Evolutionary conservation across 192 early-diverging fungal genomes (phyloP).

Genomic region (Coemansia sp.): DNA sequence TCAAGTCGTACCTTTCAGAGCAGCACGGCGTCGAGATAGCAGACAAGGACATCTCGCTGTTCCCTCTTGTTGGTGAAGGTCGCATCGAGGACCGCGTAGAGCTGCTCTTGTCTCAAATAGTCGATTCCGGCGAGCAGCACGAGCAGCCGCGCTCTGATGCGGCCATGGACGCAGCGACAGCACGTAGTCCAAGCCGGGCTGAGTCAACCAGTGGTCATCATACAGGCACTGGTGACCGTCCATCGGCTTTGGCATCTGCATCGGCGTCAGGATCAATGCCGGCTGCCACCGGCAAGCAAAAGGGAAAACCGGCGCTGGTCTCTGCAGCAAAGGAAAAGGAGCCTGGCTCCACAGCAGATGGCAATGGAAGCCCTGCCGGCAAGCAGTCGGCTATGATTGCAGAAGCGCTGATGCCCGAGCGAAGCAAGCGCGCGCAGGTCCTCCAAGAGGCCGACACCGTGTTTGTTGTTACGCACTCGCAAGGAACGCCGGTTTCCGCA

Average conservation of each 20-base stretch:
- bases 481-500: constrained; percentile 87
- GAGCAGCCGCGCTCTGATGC: background rate
- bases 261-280: background rate
- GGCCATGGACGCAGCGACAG: background rate
- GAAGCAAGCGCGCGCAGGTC: constrained; percentile 18
- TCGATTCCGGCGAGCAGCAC: constrained; percentile 26
- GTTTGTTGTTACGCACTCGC: constrained; percentile 88
- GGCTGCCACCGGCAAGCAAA: constrained; percentile 9
- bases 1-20: constrained; percentile 56
- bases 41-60: constrained; percentile 60
- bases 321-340: constrained; percentile 11
- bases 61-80: constrained; percentile 90
- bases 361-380: constrained; percentile 8
- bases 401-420: constrained; percentile 37
- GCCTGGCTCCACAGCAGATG: background rate
- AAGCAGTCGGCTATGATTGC: constrained; percentile 27
- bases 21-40: constrained; percentile 52
- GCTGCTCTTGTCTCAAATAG: constrained; percentile 72
- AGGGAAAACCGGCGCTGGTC: background rate
- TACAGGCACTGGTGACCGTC: background rate
- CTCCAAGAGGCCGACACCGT: constrained; percentile 64
- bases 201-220: background rate
- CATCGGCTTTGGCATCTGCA: constrained; percentile 1
- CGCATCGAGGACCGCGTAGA: constrained; percentile 85
- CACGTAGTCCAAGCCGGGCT: constrained; percentile 9